Evolutionary conservation across 2,329 filamentous ascomycete species (phyloP).

Genomic region (Tolypocladium sp.): DNA sequence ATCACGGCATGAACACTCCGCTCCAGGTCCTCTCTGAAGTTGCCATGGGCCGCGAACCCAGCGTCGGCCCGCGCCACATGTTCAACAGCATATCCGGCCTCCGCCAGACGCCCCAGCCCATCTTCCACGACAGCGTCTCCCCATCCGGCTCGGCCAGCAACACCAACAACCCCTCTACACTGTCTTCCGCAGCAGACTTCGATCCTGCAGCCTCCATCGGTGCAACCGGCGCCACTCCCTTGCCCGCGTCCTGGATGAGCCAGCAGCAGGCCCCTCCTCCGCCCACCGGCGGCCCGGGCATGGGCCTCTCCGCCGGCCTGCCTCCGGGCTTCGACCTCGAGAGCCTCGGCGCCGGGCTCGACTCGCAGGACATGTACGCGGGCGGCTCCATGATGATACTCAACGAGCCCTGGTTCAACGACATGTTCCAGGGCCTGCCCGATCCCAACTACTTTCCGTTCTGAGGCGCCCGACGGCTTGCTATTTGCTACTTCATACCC

Average conservation of each 20-base stretch:
- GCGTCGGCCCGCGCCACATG: constrained; percentile 6
- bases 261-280: constrained; percentile 4
- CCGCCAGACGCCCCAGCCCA: constrained; percentile 20
- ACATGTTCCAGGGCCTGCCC: constrained; percentile 25
- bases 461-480: constrained; percentile 5
- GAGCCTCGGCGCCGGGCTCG: constrained; percentile 15
- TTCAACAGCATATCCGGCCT: constrained; percentile 12
- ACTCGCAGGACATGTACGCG: constrained; percentile 17
- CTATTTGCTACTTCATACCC: background rate
- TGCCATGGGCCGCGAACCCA: constrained; percentile 33
- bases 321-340: constrained; percentile 20
- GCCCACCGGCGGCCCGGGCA: constrained; percentile 2
- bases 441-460: constrained; percentile 25
- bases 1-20: constrained; percentile 36
- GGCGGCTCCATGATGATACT: constrained; percentile 25
- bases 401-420: constrained; percentile 30
- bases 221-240: constrained; percentile 4
- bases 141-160: background rate
- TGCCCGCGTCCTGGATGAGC: constrained; percentile 5
- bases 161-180: background rate
- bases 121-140: constrained; percentile 22
- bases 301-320: constrained; percentile 12
- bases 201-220: background rate
- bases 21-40: constrained; percentile 49
- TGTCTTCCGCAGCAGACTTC: background rate